Evolutionary conservation across 371 early-diverging fungal species (phyloP).

Genomic region (Blakeslea trispora): DNA sequence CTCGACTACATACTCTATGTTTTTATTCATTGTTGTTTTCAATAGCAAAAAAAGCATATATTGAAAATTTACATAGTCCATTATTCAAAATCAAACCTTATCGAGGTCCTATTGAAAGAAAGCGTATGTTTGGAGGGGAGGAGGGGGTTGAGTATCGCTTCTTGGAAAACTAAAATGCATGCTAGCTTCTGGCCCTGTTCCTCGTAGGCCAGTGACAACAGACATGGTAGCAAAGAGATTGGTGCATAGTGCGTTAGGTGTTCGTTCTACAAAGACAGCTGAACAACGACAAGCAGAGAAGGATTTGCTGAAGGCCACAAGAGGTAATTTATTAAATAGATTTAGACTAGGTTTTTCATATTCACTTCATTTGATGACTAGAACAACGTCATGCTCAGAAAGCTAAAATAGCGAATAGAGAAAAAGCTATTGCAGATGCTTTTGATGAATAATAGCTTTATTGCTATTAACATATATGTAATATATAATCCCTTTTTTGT

Average conservation of each 20-base stretch:
- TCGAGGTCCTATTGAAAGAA: slow-evolving; percentile 20
- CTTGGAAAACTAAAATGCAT: no score
- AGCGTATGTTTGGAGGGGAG: slow-evolving; percentile 12
- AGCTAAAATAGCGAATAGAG: slow-evolving; percentile 12
- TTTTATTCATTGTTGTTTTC: background rate
- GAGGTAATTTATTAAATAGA: slow-evolving; percentile 30
- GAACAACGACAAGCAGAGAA: slow-evolving; percentile 46
- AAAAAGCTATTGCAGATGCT: slow-evolving; percentile 28
- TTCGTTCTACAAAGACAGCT: slow-evolving; percentile 42
- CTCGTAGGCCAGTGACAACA: slow-evolving; percentile 50
- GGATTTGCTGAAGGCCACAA: slow-evolving; percentile 28
- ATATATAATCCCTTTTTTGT: no score
- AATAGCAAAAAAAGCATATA: slow-evolving; percentile 49
- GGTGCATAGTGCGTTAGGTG: slow-evolving; percentile 53
- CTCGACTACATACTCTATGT: background rate
- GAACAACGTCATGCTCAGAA: slow-evolving; percentile 28
- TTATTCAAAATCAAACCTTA: slow-evolving; percentile 26
- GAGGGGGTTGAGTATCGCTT: no score
- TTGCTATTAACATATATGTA: no score
- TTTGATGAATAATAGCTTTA: slow-evolving; percentile 36
- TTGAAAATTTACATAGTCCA: slow-evolving; percentile 24
- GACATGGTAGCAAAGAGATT: slow-evolving; percentile 56
- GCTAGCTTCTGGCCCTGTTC: slow-evolving; percentile 20
- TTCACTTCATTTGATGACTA: slow-evolving; percentile 4
- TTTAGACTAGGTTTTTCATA: background rate